Base-by-base conservation (phyloP, 2,329 filamentous ascomycete species). In the Cladophialophora bantiana region DNA sequence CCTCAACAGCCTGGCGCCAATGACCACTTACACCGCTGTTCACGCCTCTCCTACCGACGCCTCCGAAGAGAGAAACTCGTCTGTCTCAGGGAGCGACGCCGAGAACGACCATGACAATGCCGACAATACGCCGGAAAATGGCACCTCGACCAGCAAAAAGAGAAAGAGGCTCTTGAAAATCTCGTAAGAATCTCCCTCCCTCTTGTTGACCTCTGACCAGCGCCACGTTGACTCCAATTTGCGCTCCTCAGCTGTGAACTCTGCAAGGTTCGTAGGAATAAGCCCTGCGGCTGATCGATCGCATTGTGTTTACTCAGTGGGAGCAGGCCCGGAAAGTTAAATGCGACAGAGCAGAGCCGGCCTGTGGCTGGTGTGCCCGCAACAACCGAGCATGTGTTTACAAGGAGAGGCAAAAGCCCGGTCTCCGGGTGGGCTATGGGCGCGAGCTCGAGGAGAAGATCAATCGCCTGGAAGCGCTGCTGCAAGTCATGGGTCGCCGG, bases 351-450 rank as follows among this genome's bases (percentile, higher is more conserved):
- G 81, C 82, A 38, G 84, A 87, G 71, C 85, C 85, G 0, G 84
- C 84, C 20, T 91, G 89, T 77, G 88, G 88, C 34, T 91, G 89
- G 89, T 92, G 89, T 76, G 78, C 86, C 54, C 85, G 88, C 58
- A 90, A 91, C 76, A 84, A 85, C 65, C 86, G 89, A 68, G 71
- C 82, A 56, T 91, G 89, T 75, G 86, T 90, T 74, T 91, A 91
- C 75, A 87, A 87, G 66, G 89, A 90, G 73, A 83, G 89, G 48
- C 90, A 90, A 78, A 91, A 90, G 75, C 88, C 89, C 9, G 89
- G 89, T 1, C 81, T 85, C 48, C 81, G 86, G 20, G 84, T 88
- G 71, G 88, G 87, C 48, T 88, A 88, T 76, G 86, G 86, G 9
- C 80, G 86, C 58, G 87, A 89, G 76, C 82, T 89, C 4, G 87